These are phyloP conservation scores for Pythium vanterpoolii DNA, from an alignment of 352 stramenopile species.

Conservation along the genomic window DNA sequence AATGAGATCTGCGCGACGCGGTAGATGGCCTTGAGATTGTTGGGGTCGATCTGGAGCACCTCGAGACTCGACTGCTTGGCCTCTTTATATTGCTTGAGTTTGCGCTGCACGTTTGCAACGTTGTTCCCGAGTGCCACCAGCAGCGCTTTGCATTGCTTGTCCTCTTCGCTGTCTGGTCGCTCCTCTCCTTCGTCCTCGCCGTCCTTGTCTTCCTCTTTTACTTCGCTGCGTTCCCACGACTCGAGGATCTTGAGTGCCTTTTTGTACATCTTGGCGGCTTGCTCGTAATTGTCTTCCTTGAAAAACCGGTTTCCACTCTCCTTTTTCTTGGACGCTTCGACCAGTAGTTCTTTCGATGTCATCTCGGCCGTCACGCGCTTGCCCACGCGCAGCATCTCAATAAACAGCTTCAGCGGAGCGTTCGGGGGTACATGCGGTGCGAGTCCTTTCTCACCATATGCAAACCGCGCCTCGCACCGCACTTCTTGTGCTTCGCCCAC, in stretches of 20 bases:
- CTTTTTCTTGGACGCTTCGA: conserved; percentile 80
- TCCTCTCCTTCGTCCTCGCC: neutral
- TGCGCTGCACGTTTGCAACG: conserved; percentile 79
- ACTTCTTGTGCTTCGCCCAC: conserved; percentile 72
- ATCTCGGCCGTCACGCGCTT: conserved; percentile 72
- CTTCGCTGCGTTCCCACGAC: conserved; percentile 60
- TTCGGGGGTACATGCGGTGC: conserved; percentile 45
- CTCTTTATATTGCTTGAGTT: conserved; percentile 70
- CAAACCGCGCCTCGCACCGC: conserved; percentile 68
- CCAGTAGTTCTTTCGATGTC: conserved; percentile 65
- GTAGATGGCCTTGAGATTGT: conserved; percentile 82
- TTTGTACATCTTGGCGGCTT: conserved; percentile 83
- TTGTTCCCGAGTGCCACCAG: conserved; percentile 80
- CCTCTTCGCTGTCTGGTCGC: conserved; percentile 18
- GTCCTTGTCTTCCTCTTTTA: conserved; percentile 24
- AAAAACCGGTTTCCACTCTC: conserved; percentile 81
- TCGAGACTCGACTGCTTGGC: conserved; percentile 74
- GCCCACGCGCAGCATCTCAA: conserved; percentile 61
- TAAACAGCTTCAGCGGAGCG: conserved; percentile 46
- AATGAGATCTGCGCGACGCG: conserved; percentile 65
- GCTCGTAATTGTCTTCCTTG: conserved; percentile 79
- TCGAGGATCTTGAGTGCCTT: conserved; percentile 78
- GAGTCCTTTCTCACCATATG: conserved; percentile 65
- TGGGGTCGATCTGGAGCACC: conserved; percentile 66
- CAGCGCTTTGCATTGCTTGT: conserved; percentile 61